Evolutionary conservation across 148 eudicot genomes (phyloP).

Genomic region (Linanthus parryae): DNA sequence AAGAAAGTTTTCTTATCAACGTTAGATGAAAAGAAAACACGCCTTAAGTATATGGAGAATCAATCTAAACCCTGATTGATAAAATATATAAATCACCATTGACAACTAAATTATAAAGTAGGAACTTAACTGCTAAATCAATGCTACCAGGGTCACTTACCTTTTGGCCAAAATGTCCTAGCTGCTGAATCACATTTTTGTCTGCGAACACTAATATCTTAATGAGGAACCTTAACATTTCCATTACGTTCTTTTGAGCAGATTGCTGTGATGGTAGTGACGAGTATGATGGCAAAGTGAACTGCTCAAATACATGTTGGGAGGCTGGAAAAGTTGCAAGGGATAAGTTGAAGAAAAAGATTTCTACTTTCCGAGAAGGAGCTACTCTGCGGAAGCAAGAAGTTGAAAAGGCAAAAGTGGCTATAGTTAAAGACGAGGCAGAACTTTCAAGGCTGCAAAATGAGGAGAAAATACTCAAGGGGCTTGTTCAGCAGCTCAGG

Average conservation of each 20-base stretch:
- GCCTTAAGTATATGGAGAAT: too few species aligned
- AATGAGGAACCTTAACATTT: too few species aligned
- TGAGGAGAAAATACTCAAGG: conserved; percentile 81
- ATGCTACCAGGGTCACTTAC: too few species aligned
- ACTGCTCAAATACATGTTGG: conserved; percentile 93
- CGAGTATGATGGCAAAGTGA: conserved; percentile 78
- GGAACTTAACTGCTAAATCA: too few species aligned
- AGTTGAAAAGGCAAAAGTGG: conserved; percentile 66
- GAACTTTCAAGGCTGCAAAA: conserved; percentile 67
- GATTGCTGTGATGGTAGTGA: conserved; percentile 99
- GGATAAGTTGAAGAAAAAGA: conserved; percentile 80
- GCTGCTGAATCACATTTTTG: too few species aligned
- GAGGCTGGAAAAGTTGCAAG: conserved; percentile 97
- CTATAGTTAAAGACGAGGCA: conserved; percentile 69
- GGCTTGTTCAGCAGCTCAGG: conserved; percentile 75
- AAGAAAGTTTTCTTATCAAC: too few species aligned
- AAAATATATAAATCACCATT: too few species aligned
- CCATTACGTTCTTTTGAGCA: conserved; percentile 32
- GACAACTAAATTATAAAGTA: too few species aligned
- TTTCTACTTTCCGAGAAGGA: conserved; percentile 71
- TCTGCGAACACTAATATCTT: too few species aligned
- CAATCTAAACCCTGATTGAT: too few species aligned
- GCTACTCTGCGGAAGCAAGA: conserved; percentile 60
- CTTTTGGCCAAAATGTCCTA: too few species aligned
- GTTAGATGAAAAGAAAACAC: too few species aligned